A percentile compares a stretch with the other conserved stretches of the same genome.
Conservation (phyloP, 2,329 filamentous ascomycete genomes). For the Claviceps quebecensis region DNA sequence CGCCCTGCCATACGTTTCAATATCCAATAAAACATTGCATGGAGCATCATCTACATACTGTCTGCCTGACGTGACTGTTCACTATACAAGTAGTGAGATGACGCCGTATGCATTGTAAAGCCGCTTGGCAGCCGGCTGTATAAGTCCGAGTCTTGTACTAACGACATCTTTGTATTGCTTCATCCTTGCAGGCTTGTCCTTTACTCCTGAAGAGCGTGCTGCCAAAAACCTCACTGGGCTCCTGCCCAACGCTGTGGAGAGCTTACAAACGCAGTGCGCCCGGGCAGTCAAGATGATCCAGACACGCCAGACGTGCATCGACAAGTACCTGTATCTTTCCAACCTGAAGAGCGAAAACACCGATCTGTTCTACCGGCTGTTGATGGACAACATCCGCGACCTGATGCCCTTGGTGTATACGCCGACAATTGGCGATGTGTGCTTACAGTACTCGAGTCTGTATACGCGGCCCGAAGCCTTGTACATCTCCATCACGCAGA, state of each 20-base stretch:
- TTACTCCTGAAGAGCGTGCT: constrained; percentile 49
- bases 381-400: constrained; percentile 64
- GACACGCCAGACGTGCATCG: constrained; percentile 53
- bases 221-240: constrained; percentile 52
- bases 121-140: neutral
- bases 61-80: neutral
- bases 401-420: constrained; percentile 79
- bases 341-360: constrained; percentile 61
- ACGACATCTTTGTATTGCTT: neutral
- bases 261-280: constrained; percentile 43
- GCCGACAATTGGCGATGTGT: constrained; percentile 87
- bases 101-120: neutral
- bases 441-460: constrained; percentile 87
- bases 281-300: constrained; percentile 63
- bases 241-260: constrained; percentile 50
- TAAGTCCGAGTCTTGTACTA: neutral
- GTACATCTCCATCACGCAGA: constrained; percentile 92
- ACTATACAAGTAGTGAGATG: neutral
- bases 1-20: neutral
- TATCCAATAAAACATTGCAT: neutral
- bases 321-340: constrained; percentile 75
- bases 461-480: constrained; percentile 91
- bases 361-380: constrained; percentile 70
- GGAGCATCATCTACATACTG: neutral
- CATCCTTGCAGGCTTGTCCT: constrained; percentile 39